Evolutionary conservation across 2,329 filamentous ascomycete species (phyloP), one percentile per base, ranked within the genome.

Genomic region (Leptographium lundbergii): DNA sequence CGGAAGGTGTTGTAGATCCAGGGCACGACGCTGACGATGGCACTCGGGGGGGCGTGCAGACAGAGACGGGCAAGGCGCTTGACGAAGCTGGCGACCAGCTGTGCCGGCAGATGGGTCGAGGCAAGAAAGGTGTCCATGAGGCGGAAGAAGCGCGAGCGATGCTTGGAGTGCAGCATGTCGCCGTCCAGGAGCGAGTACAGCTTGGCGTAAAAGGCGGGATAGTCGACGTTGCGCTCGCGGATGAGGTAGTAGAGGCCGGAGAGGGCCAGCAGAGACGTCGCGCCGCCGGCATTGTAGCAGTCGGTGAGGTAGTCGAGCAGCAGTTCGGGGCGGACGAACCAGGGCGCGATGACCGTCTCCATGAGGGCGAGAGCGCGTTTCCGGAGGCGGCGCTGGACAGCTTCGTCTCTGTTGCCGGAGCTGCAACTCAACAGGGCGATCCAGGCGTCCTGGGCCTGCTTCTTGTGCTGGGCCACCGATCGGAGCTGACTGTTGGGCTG

Each of bases 271-370:
- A 99, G 78, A 5, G 94, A 92, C 54, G 86, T 90, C 17, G 90
- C 87, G 52, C 94, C 94, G 57, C 92, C 91, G 9, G 85, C 76
- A 66, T 96, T 81, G 74, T 95, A 97, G 34, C 86, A 95, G 73
- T 94, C 89, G n/a, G 91, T 96, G 59, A 99, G 75, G 71, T 97
- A 99, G 74, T 99, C 94, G 79, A 96, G 91, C 39, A 99, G 80
- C 48, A 95, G 79, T 68, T 97, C 92, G 1, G 91, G 87, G 62
- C 90, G 88, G 54, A 78, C 81, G 72, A 97, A 96, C 88, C 90
- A 95, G 0, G 92, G 91, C 27, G 88, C 87, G 65, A 96, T 89
- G 39, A 84, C 84, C 50, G 82, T 81, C 2, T 89, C 85, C 73
- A 95, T 86, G 62, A 87, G 80, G 61, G 82, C 80, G 54, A 99